Percentiles rank a stretch among this genome's conserved stretches.
Evolutionary conservation across 768 basidiomycete genomes (phyloP).

Genomic region (Rhizopogon sp.): DNA sequence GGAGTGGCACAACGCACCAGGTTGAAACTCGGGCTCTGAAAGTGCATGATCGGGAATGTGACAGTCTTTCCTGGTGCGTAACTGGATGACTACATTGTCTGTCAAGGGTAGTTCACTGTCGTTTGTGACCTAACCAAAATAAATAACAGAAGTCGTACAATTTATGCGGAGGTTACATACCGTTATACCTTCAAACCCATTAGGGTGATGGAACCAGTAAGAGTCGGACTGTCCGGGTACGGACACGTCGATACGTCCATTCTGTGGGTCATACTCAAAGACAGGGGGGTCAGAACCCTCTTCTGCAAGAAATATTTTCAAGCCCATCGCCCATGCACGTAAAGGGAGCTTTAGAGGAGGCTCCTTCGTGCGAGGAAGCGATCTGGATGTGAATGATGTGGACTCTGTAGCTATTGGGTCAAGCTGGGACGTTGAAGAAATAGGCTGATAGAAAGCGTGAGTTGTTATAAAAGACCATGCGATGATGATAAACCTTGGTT

Average conservation of each 20-base stretch:
- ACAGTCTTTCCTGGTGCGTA: slow-evolving; percentile 9
- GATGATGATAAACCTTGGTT: slow-evolving; percentile 12
- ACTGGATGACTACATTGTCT: slow-evolving; percentile 17
- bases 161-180: not conserved
- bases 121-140: slow-evolving; percentile 19
- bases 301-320: slow-evolving; percentile 1
- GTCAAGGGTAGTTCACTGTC: slow-evolving; percentile 5
- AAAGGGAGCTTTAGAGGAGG: slow-evolving; percentile 12
- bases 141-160: not conserved
- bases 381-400: slow-evolving; percentile 12
- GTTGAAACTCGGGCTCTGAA: slow-evolving; percentile 7
- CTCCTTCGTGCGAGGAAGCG: slow-evolving; percentile 1
- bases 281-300: not conserved
- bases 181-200: not conserved
- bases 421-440: not conserved
- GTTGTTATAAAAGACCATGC: not conserved
- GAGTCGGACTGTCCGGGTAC: not conserved
- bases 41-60: not conserved
- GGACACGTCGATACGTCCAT: not conserved
- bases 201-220: not conserved
- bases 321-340: slow-evolving; percentile 24
- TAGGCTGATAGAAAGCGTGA: not conserved
- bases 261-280: not conserved
- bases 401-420: slow-evolving; percentile 25
- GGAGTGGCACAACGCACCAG: slow-evolving; percentile 15